Base-by-base conservation (phyloP, 306 rosid species). In the Adenanthera pavonina region DNA sequence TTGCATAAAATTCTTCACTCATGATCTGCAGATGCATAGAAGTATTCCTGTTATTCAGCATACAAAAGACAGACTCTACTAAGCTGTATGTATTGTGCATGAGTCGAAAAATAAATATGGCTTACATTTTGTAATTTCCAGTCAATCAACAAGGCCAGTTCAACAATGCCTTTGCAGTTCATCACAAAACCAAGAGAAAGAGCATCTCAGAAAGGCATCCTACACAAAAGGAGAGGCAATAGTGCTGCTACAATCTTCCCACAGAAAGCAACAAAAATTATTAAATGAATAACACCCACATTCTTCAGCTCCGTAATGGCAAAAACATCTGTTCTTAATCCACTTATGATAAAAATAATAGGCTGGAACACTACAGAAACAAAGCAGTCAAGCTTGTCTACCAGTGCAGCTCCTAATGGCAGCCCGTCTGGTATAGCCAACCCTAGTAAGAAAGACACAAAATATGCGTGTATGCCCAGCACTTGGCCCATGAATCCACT, bases 141-240 rank as follows among this genome's bases (percentile, higher is more conserved):
- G 74, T 20, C 17, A 25, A 59, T 12, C 87, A 87, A 80, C 79
- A 81, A 0, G 43, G 85, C 78, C 74, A 93, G 72, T 72, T 94
- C 97, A 69, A 88, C 78, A 4, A 85, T 80, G 74, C 98, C 97
- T 89, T 90, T 90, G 83, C 82, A 76, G 80, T 87, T 94, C 95
- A 90, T 78, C 57, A 92, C 73, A 62, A 89, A 77, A 59, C 91
- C 86, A 53, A 92, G 92, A 67, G 90, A 69, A 25, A 92, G 68
- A 14, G 94, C 91, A 72, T 94, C 92, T 43, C 91, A 78, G n/a
- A 90, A 46, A 0, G 90, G 91, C 88, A 94, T 82, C 71, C 90
- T 87, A 40, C 83, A 86, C 76, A 81, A 84, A 68, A 92, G 80
- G 16, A 89, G 88, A 85, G 95, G 92, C 84, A 92, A 47, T 19